Percentiles rank a stretch among this genome's conserved stretches.
Conservation (phyloP, 148 eudicot species). For the Camellia sinensis region DNA sequence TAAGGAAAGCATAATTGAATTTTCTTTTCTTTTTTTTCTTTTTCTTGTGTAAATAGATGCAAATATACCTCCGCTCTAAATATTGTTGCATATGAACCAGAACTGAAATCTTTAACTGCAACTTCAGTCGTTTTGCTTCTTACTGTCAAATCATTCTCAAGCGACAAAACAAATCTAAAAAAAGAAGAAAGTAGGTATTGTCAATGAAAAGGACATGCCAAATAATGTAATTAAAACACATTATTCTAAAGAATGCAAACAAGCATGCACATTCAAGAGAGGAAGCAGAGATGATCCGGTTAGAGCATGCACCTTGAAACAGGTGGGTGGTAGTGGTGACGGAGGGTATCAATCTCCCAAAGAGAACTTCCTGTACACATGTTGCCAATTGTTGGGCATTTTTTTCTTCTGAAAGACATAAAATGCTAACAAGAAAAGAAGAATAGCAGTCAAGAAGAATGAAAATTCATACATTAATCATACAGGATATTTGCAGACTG, state of each 20-base stretch:
- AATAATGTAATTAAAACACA: no score
- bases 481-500: no score
- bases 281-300: neutral
- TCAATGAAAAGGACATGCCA: no score
- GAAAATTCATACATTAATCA: no score
- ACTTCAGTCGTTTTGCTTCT: slow-evolving; percentile 74
- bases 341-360: slow-evolving; percentile 90
- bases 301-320: slow-evolving; percentile 68
- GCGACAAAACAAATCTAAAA: slow-evolving; percentile 65
- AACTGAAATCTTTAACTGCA: slow-evolving; percentile 71
- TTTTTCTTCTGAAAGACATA: neutral
- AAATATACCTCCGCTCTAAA: slow-evolving; percentile 75
- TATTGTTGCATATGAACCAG: slow-evolving; percentile 83
- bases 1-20: neutral
- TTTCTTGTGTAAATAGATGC: neutral
- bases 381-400: neutral
- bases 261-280: neutral
- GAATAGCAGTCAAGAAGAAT: neutral
- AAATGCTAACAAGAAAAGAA: neutral
- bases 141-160: slow-evolving; percentile 80
- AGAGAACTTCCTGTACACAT: slow-evolving; percentile 80
- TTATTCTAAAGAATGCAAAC: neutral
- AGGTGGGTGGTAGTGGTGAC: slow-evolving; percentile 83
- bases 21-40: neutral
- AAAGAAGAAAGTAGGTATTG: no score